Percentiles rank a stretch among this genome's conserved stretches.
phyloP scores from a whole-genome alignment of 169 alveolate species.

The Cryptosporidium viatorum region DNA sequence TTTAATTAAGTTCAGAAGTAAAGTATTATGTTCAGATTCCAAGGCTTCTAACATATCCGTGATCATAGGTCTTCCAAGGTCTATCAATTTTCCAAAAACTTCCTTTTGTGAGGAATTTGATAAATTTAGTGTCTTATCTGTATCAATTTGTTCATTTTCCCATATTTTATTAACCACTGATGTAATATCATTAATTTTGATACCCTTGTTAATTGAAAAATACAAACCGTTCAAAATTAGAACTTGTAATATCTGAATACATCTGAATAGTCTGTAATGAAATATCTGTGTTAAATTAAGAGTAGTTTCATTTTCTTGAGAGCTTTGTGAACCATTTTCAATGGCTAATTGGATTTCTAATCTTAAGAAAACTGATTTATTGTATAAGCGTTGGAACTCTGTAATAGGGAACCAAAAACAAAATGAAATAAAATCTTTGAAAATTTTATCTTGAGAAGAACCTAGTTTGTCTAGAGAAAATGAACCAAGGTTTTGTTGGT shows the following conservation, averaged over 20 bases:
- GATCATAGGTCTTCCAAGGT: slow-evolving; percentile 2
- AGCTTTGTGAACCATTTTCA: not conserved
- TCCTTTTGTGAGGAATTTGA: not conserved
- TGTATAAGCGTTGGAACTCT: slow-evolving; percentile 38
- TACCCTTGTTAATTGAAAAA: not conserved
- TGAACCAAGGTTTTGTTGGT: not conserved
- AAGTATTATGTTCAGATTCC: not conserved
- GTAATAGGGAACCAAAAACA: slow-evolving; percentile 60
- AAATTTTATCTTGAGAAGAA: not conserved
- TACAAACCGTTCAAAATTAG: not conserved
- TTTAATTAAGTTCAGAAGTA: not conserved
- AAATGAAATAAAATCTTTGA: slow-evolving; percentile 16
- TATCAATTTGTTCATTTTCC: slow-evolving; percentile 2
- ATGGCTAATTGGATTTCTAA: not conserved
- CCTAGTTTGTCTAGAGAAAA: not conserved
- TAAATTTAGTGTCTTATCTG: not conserved
- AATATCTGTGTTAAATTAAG: not conserved
- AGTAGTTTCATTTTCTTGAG: not conserved
- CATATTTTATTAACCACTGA: slow-evolving; percentile 6
- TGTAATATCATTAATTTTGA: slow-evolving; percentile 9
- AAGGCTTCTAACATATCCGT: not conserved
- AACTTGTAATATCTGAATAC: slow-evolving; percentile 32
- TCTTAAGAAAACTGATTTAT: slow-evolving; percentile 12
- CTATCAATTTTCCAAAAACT: not conserved
- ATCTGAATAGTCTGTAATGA: slow-evolving; percentile 59